Percentiles rank a stretch among this genome's conserved stretches.
phyloP scores from a whole-genome alignment of 176 grass and related monocot genomes.

The Oryza glaberrima region DNA sequence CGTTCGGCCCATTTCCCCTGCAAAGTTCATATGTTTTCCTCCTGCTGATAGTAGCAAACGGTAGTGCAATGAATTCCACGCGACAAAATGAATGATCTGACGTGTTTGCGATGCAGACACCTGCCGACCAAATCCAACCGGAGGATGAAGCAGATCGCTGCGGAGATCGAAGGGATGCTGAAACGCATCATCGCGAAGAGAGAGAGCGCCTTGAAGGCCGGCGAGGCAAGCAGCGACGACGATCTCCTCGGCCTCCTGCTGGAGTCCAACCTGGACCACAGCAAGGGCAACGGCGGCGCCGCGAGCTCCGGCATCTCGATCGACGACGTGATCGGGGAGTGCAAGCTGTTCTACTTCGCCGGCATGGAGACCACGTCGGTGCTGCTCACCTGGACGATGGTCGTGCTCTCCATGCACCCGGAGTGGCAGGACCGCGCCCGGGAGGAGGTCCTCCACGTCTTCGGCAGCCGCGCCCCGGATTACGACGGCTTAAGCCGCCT shows the following conservation, averaged over 20 bases:
- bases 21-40: too few species aligned
- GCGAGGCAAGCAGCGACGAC: conserved; percentile 25
- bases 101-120: conserved; percentile 24
- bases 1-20: neutral
- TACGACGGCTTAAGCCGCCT: conserved; percentile 66
- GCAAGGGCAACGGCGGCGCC: conserved; percentile 15
- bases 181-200: conserved; percentile 66
- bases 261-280: conserved; percentile 64
- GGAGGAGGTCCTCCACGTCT: conserved; percentile 61
- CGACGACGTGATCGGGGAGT: conserved; percentile 83
- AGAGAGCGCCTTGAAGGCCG: conserved; percentile 50
- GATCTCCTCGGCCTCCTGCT: conserved; percentile 67
- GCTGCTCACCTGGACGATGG: conserved; percentile 80
- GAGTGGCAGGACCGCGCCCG: conserved; percentile 75
- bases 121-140: conserved; percentile 57
- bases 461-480: conserved; percentile 52
- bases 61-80: neutral
- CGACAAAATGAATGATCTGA: neutral
- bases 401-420: conserved; percentile 78
- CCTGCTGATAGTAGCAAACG: neutral
- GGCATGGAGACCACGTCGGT: conserved; percentile 86
- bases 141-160: conserved; percentile 56
- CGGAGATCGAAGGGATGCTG: conserved; percentile 49
- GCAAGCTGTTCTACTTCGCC: conserved; percentile 91
- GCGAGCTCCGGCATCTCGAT: conserved; percentile 49